Base-by-base conservation (phyloP, 352 stramenopile genomes). In the Pythium graminicola region DNA sequence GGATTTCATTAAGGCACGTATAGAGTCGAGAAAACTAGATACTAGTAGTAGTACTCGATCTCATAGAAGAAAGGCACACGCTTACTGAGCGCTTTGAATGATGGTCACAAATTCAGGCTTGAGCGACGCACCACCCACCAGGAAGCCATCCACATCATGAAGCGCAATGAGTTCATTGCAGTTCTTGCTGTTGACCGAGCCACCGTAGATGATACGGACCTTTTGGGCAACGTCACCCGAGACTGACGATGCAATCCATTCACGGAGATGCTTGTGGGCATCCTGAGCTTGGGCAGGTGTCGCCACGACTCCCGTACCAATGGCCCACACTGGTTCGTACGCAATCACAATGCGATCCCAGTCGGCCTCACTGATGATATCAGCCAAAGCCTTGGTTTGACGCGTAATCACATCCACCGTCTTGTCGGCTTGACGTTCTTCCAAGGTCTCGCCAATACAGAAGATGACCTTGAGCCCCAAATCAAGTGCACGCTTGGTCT, bases 261-360 rank as follows among this genome's bases (percentile, higher is more conserved):
- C 57, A 20, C 89, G 70, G 23, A 91, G 57, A 52, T 91, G 89
- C 61, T 95, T 81, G 72, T 97, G 89, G 1, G 85, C 74, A 17
- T 87, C 83, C 73, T 99, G 95, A 2, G 95, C 95, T 71, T 98
- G 95, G 60, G 94, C 92, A 4, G 94, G 90, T 26, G 92, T 97
- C 40, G 94, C 95, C n/a, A 96, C 96, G 31, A 98, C 80, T 10
- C 96, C 96, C 47, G 96, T 99, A 65, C 95, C 95, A 68, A 99
- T 99, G 27, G 95, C 95, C 95, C 95, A 99, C 57, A 99, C 96
- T 14, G 95, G 95, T 69, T 98, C 91, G 65, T 98, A 98, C 17
- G 95, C 96, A 65, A 99, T 91, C 40, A 97, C 95, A 45, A 99
- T 67, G 47, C 71, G 72, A 31, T 69, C 60, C 79, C 77, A 90